phyloP scores from a whole-genome alignment of 345 rosid species.

The Eutrema heterophyllum region DNA sequence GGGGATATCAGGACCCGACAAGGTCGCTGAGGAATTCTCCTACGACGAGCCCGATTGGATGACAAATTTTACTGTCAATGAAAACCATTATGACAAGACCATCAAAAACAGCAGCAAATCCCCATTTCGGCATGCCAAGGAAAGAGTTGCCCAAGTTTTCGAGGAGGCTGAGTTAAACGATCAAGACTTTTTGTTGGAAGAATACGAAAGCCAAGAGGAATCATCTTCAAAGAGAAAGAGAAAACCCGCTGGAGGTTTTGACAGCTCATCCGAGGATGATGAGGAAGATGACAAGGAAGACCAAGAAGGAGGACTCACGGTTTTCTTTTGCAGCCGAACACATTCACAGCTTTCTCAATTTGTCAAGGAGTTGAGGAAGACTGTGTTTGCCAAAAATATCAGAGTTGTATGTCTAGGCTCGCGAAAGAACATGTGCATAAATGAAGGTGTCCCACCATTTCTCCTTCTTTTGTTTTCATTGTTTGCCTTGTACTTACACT shows the following conservation, averaged over 20 bases:
- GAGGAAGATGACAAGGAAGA: slow-evolving; percentile 51
- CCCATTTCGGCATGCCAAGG: slow-evolving; percentile 28
- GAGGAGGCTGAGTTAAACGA: slow-evolving; percentile 40
- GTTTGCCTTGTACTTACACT: slow-evolving; percentile 13
- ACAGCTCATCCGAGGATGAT: slow-evolving; percentile 59
- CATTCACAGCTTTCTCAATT: slow-evolving; percentile 95
- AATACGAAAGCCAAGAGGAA: slow-evolving; percentile 78
- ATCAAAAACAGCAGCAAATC: slow-evolving; percentile 27
- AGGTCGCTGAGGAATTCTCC: slow-evolving; percentile 4
- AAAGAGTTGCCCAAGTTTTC: slow-evolving; percentile 24
- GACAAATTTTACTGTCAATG: slow-evolving; percentile 44
- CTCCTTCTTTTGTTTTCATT: background rate
- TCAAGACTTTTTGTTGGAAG: slow-evolving; percentile 71
- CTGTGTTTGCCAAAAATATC: slow-evolving; percentile 47
- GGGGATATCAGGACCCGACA: slow-evolving; percentile 22
- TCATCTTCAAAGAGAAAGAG: slow-evolving; percentile 57
- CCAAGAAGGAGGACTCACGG: slow-evolving; percentile 41
- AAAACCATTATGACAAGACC: slow-evolving; percentile 8
- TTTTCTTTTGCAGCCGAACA: slow-evolving; percentile 88
- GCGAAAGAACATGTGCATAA: slow-evolving; percentile 79
- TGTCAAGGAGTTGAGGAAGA: slow-evolving; percentile 73
- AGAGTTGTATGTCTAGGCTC: slow-evolving; percentile 74
- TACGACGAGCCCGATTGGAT: slow-evolving; percentile 87
- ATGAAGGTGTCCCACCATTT: slow-evolving; percentile 51
- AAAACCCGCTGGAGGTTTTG: slow-evolving; percentile 37